Percentiles rank a stretch among this genome's conserved stretches.
Conservation (phyloP, 176 grass and related monocot species). For the Triticum timopheevii region DNA sequence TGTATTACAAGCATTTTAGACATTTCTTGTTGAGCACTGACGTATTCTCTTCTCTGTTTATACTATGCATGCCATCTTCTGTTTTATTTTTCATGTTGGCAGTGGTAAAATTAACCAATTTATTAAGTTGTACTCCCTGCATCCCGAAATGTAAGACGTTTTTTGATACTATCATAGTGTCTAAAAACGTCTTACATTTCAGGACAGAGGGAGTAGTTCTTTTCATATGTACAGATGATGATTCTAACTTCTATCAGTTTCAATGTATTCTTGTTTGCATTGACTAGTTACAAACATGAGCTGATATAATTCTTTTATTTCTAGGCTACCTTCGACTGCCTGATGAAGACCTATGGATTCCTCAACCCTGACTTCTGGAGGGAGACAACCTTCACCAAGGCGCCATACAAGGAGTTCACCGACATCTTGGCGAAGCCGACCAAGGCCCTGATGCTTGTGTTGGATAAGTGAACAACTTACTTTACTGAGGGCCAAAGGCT, state of each 20-base stretch:
- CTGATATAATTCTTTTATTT: not conserved
- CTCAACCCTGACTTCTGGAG: constrained; percentile 83
- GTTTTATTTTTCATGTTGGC: not conserved
- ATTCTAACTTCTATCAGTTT: not conserved
- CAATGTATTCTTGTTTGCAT: not conserved
- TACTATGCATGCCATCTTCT: not conserved
- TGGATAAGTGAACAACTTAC: too few species aligned
- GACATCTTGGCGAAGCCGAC: constrained; percentile 68
- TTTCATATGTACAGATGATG: not conserved
- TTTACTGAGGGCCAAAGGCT: too few species aligned
- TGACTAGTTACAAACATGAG: not conserved
- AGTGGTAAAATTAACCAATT: not conserved
- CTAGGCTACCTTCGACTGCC: constrained; percentile 82
- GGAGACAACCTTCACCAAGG: constrained; percentile 56
- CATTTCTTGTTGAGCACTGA: too few species aligned
- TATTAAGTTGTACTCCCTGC: too few species aligned
- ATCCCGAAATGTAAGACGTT: too few species aligned
- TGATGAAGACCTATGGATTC: constrained; percentile 88
- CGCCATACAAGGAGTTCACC: constrained; percentile 64
- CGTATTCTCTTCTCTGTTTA: not conserved
- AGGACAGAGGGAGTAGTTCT: not conserved
- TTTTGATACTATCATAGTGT: too few species aligned
- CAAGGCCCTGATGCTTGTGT: constrained; percentile 44
- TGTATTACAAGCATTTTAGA: too few species aligned
- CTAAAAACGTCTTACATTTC: too few species aligned